These are phyloP conservation scores for Kernera saxatilis DNA, from an alignment of 345 rosid genomes.

Conservation along the genomic window DNA sequence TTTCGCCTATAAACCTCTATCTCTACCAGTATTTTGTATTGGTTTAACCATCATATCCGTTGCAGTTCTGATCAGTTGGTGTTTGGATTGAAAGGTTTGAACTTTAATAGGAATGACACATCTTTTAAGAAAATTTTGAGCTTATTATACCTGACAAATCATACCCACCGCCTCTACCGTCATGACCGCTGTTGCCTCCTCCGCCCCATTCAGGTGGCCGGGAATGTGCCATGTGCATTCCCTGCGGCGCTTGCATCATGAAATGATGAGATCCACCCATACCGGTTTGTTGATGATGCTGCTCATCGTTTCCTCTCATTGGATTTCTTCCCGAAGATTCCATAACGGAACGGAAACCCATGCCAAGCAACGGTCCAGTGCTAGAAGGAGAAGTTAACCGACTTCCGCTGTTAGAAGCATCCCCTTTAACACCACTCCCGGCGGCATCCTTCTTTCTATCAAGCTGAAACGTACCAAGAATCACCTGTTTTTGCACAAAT, in stretches of 20 bases:
- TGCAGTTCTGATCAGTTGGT: background rate
- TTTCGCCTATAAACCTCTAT: background rate
- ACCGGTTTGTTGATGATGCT: slow-evolving; percentile 14
- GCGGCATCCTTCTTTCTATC: slow-evolving; percentile 47
- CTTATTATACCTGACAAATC: slow-evolving; percentile 48
- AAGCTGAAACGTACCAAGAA: slow-evolving; percentile 63
- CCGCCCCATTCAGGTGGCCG: slow-evolving; percentile 55
- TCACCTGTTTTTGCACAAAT: slow-evolving; percentile 43
- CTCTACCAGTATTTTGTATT: background rate
- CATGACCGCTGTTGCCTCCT: slow-evolving; percentile 26
- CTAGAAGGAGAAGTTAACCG: slow-evolving; percentile 44
- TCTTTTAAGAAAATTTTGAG: background rate
- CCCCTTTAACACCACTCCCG: slow-evolving; percentile 37
- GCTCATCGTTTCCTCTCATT: slow-evolving; percentile 44
- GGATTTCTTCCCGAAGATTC: slow-evolving; percentile 54
- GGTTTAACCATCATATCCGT: background rate
- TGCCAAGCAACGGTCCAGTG: slow-evolving; percentile 41
- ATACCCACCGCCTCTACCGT: slow-evolving; percentile 32
- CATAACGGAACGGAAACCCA: slow-evolving; percentile 40
- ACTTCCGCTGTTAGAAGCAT: slow-evolving; percentile 42
- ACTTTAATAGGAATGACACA: background rate
- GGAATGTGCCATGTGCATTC: slow-evolving; percentile 40
- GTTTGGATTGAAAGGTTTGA: background rate
- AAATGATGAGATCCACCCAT: slow-evolving; percentile 38
- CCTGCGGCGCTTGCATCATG: slow-evolving; percentile 46